Percentiles rank a stretch among this genome's conserved stretches.
phyloP scores from a whole-genome alignment of 2,329 filamentous ascomycete species.

The Cladosporium halotolerans region DNA sequence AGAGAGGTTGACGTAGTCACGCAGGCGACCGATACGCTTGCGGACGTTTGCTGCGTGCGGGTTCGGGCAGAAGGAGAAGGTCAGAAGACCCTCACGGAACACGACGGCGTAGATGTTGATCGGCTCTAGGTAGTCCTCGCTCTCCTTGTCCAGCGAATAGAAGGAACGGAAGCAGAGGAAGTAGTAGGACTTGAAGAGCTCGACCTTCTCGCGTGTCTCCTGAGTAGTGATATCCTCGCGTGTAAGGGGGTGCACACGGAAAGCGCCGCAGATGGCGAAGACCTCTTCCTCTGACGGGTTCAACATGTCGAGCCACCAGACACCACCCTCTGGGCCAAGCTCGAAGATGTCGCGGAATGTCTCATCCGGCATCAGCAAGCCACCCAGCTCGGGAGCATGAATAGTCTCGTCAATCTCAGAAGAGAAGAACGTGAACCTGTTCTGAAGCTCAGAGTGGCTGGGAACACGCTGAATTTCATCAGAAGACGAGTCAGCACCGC shows the following conservation, averaged over 20 bases:
- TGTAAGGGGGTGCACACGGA: constrained; percentile 90
- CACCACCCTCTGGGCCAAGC: constrained; percentile 63
- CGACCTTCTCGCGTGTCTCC: constrained; percentile 95
- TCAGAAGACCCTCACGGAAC: constrained; percentile 89
- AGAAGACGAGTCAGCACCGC: constrained; percentile 26
- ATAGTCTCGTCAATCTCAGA: constrained; percentile 91
- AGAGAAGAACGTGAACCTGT: constrained; percentile 94
- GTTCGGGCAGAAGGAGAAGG: constrained; percentile 87
- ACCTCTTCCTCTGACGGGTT: constrained; percentile 86
- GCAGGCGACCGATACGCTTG: constrained; percentile 82
- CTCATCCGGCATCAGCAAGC: constrained; percentile 82
- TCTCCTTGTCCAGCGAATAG: constrained; percentile 70
- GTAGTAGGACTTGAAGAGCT: constrained; percentile 95
- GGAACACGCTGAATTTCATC: constrained; percentile 19
- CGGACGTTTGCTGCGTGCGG: constrained; percentile 83
- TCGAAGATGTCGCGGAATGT: constrained; percentile 83
- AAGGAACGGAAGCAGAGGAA: constrained; percentile 97
- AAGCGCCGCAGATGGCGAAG: constrained; percentile 81
- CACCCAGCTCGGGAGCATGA: constrained; percentile 81
- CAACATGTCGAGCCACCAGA: constrained; percentile 98
- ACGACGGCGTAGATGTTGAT: constrained; percentile 97
- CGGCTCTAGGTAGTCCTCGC: constrained; percentile 80
- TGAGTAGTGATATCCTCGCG: constrained; percentile 94
- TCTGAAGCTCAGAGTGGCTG: constrained; percentile 41
- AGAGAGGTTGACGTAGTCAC: constrained; percentile 90